These are phyloP conservation scores for Triangularia verruculosa DNA, from an alignment of 2,329 filamentous ascomycete genomes.

Conservation along the genomic window DNA sequence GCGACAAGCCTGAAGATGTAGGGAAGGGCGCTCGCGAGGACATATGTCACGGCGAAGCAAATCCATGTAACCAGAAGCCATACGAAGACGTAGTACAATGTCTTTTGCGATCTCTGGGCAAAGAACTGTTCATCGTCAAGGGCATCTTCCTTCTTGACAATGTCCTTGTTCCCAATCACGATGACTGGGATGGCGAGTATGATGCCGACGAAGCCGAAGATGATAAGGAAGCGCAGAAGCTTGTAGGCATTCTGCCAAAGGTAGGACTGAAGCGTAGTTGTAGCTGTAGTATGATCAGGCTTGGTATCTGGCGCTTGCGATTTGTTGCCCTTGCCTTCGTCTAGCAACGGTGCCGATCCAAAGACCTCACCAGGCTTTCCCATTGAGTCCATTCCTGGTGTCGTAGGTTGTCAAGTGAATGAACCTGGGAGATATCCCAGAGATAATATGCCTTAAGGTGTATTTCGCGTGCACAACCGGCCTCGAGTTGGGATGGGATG, in stretches of 20 bases:
- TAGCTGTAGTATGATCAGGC: conserved; percentile 6
- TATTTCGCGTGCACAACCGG: not conserved
- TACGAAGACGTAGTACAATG: conserved; percentile 27
- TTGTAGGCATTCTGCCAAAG: conserved; percentile 15
- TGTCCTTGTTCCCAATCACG: conserved; percentile 19
- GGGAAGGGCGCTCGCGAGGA: conserved; percentile 24
- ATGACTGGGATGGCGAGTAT: conserved; percentile 25
- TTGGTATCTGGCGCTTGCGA: not conserved
- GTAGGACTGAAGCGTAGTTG: conserved; percentile 5
- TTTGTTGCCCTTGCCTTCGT: conserved; percentile 2
- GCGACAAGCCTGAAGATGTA: conserved; percentile 31
- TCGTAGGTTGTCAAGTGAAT: too few species aligned
- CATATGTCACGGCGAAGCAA: conserved; percentile 21
- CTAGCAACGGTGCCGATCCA: conserved; percentile 3
- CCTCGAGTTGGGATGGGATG: too few species aligned
- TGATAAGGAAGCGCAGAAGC: conserved; percentile 21
- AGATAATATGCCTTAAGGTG: too few species aligned
- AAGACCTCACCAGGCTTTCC: conserved; percentile 2
- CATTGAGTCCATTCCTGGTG: not conserved
- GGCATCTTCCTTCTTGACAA: conserved; percentile 13
- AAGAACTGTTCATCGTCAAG: conserved; percentile 14
- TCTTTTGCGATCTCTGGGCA: conserved; percentile 18
- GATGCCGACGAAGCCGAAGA: conserved; percentile 21
- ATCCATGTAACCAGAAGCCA: conserved; percentile 28
- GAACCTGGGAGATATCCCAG: too few species aligned